Base-by-base conservation (phyloP, 176 grass and related monocot genomes). In the Oryza brachyantha region DNA sequence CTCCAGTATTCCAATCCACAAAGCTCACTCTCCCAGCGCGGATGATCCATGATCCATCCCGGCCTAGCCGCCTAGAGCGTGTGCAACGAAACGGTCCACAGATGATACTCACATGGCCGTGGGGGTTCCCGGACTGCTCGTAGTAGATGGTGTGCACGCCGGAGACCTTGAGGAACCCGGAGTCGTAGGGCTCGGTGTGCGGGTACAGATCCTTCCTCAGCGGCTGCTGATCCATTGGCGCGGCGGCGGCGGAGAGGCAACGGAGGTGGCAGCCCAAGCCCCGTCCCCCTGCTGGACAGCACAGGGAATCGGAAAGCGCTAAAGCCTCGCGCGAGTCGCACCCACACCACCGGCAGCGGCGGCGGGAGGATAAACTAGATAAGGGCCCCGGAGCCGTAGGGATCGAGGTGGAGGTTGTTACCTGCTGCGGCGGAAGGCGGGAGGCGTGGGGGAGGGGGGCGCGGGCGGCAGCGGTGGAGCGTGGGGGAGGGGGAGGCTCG, bases 111-210 rank as follows among this genome's bases (percentile, higher is more conserved):
- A 98, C 96, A 80, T 95, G 85, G 8, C 96, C 96, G 9, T 81
- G 68, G 10, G 96, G 92, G 19, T 95, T 95, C 29, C 96, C 96
- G 22, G 96, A 98, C 81, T 95, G 92, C 81, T 98, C 92, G 83
- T 88, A 95, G 88, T 91, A 95, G 81, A 98, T 86, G 11, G 90
- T 87, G 80, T 98, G 96, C 66, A 87, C 45, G 77, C 87, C 83
- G 46, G 96, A 99, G 29, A 99, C 92, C 78, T 87, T 91, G 50
- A 99, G 78, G 55, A 85, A 92, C 0, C 96, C 92, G 19, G 77
- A 76, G 64, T 61, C 81, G 71, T 85, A 99, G 7, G 96, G 90
- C 74, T 98, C 96, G 60, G 85, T 68, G 10, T 81, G 83, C 42
- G 92, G 55, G 82, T 94, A 94, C 64, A 98, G 83, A 58, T 79